Evolutionary conservation across 2,329 filamentous ascomycete species (phyloP).

Genomic region (Cadophora sp.): DNA sequence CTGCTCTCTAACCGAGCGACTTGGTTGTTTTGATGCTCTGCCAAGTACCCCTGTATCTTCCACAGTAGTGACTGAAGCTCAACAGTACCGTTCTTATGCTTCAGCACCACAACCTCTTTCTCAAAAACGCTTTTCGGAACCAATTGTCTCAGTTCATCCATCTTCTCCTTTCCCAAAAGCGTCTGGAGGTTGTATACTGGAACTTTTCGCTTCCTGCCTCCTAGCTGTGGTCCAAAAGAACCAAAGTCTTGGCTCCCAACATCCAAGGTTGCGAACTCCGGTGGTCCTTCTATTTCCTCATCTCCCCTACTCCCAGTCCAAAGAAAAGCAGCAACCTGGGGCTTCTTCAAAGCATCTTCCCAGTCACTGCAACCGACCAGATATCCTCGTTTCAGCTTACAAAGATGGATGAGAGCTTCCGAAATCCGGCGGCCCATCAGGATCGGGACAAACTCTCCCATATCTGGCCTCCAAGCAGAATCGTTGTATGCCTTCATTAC

Average conservation of each 20-base stretch:
- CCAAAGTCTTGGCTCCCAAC: conserved; percentile 36
- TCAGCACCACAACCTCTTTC: conserved; percentile 47
- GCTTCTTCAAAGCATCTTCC: conserved; percentile 51
- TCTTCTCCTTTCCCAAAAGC: conserved; percentile 58
- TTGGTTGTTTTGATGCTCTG: conserved; percentile 13
- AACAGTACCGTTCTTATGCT: conserved; percentile 51
- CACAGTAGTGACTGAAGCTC: conserved; percentile 60
- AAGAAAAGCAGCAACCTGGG: conserved; percentile 40
- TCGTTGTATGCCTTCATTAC: conserved; percentile 30
- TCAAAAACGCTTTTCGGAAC: conserved; percentile 41
- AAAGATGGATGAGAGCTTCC: conserved; percentile 54
- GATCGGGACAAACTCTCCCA: conserved; percentile 59
- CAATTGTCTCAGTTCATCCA: conserved; percentile 49
- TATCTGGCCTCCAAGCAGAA: conserved; percentile 58
- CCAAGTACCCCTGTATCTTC: conserved; percentile 64
- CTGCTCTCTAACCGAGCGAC: background rate
- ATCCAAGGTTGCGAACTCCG: conserved; percentile 55
- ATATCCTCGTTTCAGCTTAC: conserved; percentile 47
- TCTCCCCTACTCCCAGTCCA: conserved; percentile 34
- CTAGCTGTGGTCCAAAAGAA: conserved; percentile 16
- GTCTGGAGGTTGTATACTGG: conserved; percentile 59
- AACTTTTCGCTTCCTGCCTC: conserved; percentile 48
- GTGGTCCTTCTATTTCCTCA: conserved; percentile 38
- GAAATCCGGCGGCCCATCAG: conserved; percentile 56
- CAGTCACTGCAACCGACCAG: conserved; percentile 53